Conservation (phyloP, 2,329 filamentous ascomycete species). For the Nigrospora osmanthi region DNA sequence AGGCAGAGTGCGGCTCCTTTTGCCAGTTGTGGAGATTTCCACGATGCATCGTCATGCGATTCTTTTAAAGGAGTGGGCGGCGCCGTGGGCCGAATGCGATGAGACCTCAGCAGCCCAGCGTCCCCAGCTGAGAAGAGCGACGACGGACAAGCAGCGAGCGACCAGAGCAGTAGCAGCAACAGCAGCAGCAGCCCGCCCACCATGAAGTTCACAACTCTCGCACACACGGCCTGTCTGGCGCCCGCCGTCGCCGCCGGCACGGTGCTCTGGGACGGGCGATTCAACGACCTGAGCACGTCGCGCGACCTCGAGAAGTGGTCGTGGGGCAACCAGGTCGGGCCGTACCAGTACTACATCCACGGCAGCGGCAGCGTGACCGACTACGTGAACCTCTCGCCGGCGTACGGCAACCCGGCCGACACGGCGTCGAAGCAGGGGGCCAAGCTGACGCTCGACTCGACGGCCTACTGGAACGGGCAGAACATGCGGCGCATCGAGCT, state of each 20-base stretch:
- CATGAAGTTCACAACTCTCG: slow-evolving; percentile 1
- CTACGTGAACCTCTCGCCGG: slow-evolving; percentile 52
- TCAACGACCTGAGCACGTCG: slow-evolving; percentile 42
- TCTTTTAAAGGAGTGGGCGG: too few species aligned
- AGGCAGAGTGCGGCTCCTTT: too few species aligned
- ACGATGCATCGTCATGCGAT: too few species aligned
- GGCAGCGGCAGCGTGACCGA: slow-evolving; percentile 43
- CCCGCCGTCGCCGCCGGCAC: slow-evolving; percentile 23
- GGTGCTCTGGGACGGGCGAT: slow-evolving; percentile 53
- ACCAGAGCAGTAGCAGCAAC: too few species aligned
- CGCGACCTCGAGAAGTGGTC: slow-evolving; percentile 48
- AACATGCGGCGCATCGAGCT: slow-evolving; percentile 67
- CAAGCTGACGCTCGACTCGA: slow-evolving; percentile 57
- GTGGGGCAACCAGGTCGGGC: slow-evolving; percentile 52
- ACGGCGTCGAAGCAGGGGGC: slow-evolving; percentile 53
- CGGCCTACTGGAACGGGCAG: slow-evolving; percentile 65
- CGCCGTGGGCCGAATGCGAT: too few species aligned
- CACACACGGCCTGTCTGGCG: background rate
- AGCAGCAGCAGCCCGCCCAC: too few species aligned
- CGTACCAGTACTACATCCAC: slow-evolving; percentile 72
- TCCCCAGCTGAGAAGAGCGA: too few species aligned
- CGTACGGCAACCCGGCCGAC: slow-evolving; percentile 60
- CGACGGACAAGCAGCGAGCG: too few species aligned
- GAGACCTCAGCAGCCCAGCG: too few species aligned
- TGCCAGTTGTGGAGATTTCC: too few species aligned